Base-by-base conservation (phyloP, 1,284 basidiomycete species). In the Cutaneotrichosporon cavernicola region DNA sequence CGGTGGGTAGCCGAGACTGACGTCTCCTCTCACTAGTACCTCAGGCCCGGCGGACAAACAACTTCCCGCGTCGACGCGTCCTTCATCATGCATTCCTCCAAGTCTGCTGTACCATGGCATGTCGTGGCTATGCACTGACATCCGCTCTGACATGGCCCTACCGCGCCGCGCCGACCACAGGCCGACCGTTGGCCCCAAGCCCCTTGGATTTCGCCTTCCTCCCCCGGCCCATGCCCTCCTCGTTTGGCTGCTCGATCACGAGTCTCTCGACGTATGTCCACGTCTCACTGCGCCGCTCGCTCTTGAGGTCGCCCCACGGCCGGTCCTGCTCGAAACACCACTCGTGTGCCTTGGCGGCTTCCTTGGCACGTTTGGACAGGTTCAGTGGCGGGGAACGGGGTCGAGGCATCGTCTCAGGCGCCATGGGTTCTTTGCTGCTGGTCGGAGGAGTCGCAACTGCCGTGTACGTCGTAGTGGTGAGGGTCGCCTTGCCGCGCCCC, bases 291-390 rank as follows among this genome's bases (percentile, higher is more conserved):
- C 55, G 32, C 8, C 61, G 62, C 51, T 69, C 72, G 1, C 63
- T 56, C 56, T 73, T 74, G 61, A 70, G 58, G 69, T 80, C 73
- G 0, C 72, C 77, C 75, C 75, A 80, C 16, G 74, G 74, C 47
- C 76, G 60, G 65, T 75, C 75, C 34, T 73, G 61, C 58, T 73
- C 74, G 30, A 65, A 36, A 22, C 74, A 62, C 73, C 72, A 77
- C 21, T 55, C 60, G 1, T 65, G 40, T 30, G 65, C 60, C 63
- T 73, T 78, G 16, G 55, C 59, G 56, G 72, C 61, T 51, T 76
- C 77, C 65, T 75, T 76, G 18, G 71, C 73, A 0, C 66, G 52
- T 36, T 69, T 69, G 0, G 52, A 57, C 2, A 36, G 16, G 55
- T 78, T 75, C n/a, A 73, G 57, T 22, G 76, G 74, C 4, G 70